These are phyloP conservation scores for Alternaria sp. DNA, from an alignment of 2,329 filamentous ascomycete species.

Conservation along the genomic window DNA sequence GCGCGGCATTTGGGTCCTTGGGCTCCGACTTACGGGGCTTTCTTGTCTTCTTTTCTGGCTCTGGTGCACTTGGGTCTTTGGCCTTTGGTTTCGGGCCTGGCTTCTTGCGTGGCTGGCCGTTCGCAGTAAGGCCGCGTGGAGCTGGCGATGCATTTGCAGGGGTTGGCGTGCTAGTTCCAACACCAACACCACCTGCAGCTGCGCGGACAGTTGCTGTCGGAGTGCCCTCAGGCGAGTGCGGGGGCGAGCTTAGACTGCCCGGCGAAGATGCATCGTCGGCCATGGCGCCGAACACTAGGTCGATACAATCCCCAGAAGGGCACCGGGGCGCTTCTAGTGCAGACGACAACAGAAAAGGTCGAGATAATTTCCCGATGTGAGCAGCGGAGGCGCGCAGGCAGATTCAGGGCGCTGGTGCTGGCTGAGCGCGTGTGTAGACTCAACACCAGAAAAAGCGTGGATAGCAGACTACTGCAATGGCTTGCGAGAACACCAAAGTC, in stretches of 20 bases:
- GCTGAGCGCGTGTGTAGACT: constrained; percentile 29
- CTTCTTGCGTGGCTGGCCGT: constrained; percentile 50
- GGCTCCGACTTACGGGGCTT: constrained; percentile 56
- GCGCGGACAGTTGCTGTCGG: constrained; percentile 42
- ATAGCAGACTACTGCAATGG: constrained; percentile 33
- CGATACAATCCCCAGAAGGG: background rate
- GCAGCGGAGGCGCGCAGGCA: background rate
- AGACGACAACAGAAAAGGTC: background rate
- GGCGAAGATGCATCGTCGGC: constrained; percentile 45
- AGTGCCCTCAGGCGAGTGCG: constrained; percentile 47
- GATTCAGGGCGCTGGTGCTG: constrained; percentile 10
- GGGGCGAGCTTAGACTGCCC: constrained; percentile 46
- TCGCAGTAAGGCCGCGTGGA: constrained; percentile 42
- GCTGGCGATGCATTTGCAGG: constrained; percentile 39
- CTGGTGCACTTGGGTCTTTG: constrained; percentile 44
- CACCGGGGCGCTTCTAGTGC: background rate
- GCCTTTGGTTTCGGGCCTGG: constrained; percentile 52
- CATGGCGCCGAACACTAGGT: constrained; percentile 36
- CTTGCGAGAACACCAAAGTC: constrained; percentile 44
- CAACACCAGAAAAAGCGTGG: constrained; percentile 44
- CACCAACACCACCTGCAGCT: constrained; percentile 40
- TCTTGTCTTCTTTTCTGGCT: constrained; percentile 52
- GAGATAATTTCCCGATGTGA: background rate
- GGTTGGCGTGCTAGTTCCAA: constrained; percentile 38
- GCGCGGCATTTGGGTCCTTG: constrained; percentile 56